Base-by-base conservation (phyloP, 2,329 filamentous ascomycete genomes). In the Trichoderma pleuroti region DNA sequence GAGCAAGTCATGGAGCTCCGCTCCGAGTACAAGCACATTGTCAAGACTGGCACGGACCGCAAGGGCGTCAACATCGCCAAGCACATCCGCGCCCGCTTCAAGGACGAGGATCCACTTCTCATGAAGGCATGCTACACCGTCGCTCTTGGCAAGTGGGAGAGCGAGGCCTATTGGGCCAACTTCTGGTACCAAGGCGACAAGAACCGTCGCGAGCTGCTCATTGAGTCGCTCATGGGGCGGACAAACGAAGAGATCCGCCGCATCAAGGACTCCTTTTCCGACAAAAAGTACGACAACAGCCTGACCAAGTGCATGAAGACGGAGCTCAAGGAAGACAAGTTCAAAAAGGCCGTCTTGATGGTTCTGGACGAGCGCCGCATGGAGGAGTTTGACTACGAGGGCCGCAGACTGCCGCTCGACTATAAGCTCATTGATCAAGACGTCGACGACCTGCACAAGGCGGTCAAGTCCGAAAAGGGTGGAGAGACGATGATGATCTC, bases 131-230 rank as follows among this genome's bases (percentile, higher is more conserved):
- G 92, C 77, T 98, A 98, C 80, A 90, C 94, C 4, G 94, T 93
- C 3, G 94, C 95, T 0, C 87, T 98, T 0, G 96, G 96, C 11
- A 87, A 88, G 66, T 98, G 94, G 91, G 96, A 98, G 82, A 91
- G 90, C 75, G 96, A 99, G 80, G 93, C 93, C 0, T 97, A 97
- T 85, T 99, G 96, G 94, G 94, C 95, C 72, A 98, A 98, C 80
- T 97, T 93, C 81, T 98, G 94, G 91, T 98, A 98, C 82, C 95
- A 98, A 78, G 91, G 91, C 46, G 92, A 95, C 80, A 92, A 91
- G 76, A 93, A 91, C 9, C 88, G 93, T 3, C 89, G 94, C 7
- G 95, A 98, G 80, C 86, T 99, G 42, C 87, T 99, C 67, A 98
- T 98, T 76, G 96, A 99, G 81, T 89, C 91, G 7, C 86, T 99